Evolutionary conservation across 1,284 basidiomycete genomes (phyloP), one percentile per base, ranked within the genome.

Genomic region (Heterobasidion annosum): DNA sequence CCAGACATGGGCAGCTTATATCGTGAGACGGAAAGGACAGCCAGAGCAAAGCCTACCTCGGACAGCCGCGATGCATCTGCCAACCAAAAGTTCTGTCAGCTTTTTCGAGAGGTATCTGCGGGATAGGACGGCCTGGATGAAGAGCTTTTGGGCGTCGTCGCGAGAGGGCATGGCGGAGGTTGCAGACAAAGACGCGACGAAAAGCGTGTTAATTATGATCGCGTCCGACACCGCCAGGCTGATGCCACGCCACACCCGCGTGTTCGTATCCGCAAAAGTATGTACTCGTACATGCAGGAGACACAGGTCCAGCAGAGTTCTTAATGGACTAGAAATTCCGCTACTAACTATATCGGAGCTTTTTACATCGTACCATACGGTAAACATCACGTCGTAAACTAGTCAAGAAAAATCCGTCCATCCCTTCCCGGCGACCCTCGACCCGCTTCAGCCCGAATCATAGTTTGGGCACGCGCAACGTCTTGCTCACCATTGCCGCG

Each of bases 401-500:
- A 40, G 37, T 3, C 37, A 10, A 40, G 4, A 40, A 40, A 40
- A 12, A 5, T 25, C 25, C 25, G 25, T 25, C 25, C 25, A 25
- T 25, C 25, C 3, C 25, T 25, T 25, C 25, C 25, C 25, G 25
- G 25, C 3, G 3, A 25, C 25, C 3, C 25, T 25, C 25, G 25
- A 25, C 25, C 25, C 25, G 25, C 25, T 25, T 25, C 25, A 25
- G 3, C 18, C 9, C 45, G 18, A 16, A 19, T 73, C 67, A 89
- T 34, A 75, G 66, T 69, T 91, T 91, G n/a, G 88, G 89, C 55
- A 95, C 81, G 54, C 81, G 81, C 54, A 98, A 73, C 19, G 94
- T 97, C 73, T 97, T 97, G 77, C 90, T 93, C 59, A 97, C 88
- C 94, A 97, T 97, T 52, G 91, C 88, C 18, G 92, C 88, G 8